These are phyloP conservation scores for Nemania sp. DNA, from an alignment of 2,329 filamentous ascomycete species.

Conservation along the genomic window DNA sequence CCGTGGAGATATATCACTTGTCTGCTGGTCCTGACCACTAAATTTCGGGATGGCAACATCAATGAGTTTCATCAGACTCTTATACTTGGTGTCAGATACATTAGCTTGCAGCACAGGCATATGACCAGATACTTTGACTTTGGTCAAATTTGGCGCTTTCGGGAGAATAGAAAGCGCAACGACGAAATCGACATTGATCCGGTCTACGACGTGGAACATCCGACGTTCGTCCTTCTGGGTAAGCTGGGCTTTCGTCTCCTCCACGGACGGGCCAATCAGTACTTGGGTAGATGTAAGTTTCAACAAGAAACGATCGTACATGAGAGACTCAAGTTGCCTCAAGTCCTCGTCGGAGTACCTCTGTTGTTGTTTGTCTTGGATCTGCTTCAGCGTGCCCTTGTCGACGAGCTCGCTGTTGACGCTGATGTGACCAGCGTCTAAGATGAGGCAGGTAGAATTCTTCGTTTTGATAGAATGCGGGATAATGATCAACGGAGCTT, in stretches of 20 bases:
- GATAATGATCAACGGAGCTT: constrained; percentile 94
- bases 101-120: constrained; percentile 89
- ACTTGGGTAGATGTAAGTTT: constrained; percentile 95
- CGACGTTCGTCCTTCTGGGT: constrained; percentile 67
- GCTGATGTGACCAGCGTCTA: constrained; percentile 95
- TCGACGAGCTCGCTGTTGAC: constrained; percentile 94
- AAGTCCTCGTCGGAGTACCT: constrained; percentile 88
- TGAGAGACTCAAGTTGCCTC: constrained; percentile 81
- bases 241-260: constrained; percentile 84
- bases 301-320: constrained; percentile 97
- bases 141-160: constrained; percentile 89
- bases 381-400: constrained; percentile 82
- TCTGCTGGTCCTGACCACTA: constrained; percentile 48
- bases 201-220: constrained; percentile 87
- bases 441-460: constrained; percentile 83
- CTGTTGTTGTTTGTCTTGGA: constrained; percentile 88
- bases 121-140: constrained; percentile 87
- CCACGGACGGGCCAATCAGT: constrained; percentile 89
- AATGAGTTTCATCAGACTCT: constrained; percentile 92
- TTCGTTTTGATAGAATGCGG: constrained; percentile 86
- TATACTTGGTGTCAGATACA: constrained; percentile 95
- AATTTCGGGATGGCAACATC: constrained; percentile 93
- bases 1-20: constrained; percentile 28
- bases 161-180: constrained; percentile 98
- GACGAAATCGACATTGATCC: constrained; percentile 95